Percentiles rank a stretch among this genome's conserved stretches.
These are phyloP conservation scores for Chytriomyces sp. DNA, from an alignment of 192 early-diverging fungal species.

Conservation along the genomic window DNA sequence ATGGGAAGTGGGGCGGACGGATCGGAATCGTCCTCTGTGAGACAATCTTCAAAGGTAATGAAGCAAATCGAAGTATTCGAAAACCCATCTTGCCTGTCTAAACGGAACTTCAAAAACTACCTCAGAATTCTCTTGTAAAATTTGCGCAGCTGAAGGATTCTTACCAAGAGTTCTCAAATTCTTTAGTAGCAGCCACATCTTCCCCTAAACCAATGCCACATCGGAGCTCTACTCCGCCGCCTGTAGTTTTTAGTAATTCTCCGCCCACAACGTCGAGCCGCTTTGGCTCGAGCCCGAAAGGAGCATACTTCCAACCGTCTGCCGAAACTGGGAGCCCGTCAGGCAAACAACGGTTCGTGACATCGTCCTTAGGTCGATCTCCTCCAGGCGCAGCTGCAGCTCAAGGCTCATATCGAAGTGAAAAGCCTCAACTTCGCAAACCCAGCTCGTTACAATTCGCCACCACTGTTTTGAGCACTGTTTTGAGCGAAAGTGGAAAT, in stretches of 20 bases:
- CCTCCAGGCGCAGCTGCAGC: not conserved
- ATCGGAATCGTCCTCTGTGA: not conserved
- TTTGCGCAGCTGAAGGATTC: slow-evolving; percentile 26
- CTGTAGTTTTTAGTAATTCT: slow-evolving; percentile 1
- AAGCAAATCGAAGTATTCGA: too few species aligned
- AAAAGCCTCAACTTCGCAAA: not conserved
- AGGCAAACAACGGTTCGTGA: not conserved
- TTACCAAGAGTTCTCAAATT: slow-evolving; percentile 25
- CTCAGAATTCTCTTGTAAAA: slow-evolving; percentile 1
- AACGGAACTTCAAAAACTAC: too few species aligned
- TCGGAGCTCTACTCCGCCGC: not conserved
- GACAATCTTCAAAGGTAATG: slow-evolving; percentile 7
- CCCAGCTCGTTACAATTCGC: slow-evolving; percentile 21
- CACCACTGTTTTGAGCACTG: slow-evolving; percentile 15
- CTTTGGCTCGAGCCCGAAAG: not conserved
- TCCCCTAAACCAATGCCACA: not conserved
- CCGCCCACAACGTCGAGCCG: not conserved
- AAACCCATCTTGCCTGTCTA: too few species aligned
- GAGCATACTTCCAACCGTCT: not conserved
- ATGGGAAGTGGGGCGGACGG: not conserved
- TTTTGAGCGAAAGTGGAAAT: slow-evolving; percentile 21
- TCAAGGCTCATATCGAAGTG: not conserved
- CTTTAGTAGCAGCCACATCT: slow-evolving; percentile 14
- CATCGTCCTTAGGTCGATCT: not conserved
- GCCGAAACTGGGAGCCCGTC: not conserved